These are phyloP conservation scores for Alternaria ventricosa DNA, from an alignment of 2,329 filamentous ascomycete genomes.

Conservation along the genomic window DNA sequence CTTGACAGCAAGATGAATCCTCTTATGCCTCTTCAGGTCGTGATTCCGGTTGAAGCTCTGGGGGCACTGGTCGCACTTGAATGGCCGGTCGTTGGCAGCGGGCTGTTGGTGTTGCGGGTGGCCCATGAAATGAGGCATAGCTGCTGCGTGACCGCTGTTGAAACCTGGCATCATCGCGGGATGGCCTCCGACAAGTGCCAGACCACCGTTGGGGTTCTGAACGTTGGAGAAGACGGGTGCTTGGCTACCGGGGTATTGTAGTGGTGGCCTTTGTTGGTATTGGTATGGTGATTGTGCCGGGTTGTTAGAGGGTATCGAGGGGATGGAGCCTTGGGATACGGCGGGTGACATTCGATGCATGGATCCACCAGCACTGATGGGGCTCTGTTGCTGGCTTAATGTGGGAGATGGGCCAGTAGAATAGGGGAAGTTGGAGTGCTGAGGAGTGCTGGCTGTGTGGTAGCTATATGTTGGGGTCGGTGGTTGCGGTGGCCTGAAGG, in stretches of 20 bases:
- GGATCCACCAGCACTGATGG: conserved; percentile 54
- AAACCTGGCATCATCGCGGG: conserved; percentile 64
- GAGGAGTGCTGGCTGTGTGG: conserved; percentile 60
- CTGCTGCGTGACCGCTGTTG: conserved; percentile 67
- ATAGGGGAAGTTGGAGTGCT: conserved; percentile 57
- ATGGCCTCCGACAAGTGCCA: conserved; percentile 72
- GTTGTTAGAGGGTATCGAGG: conserved; percentile 57
- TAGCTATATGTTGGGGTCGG: conserved; percentile 70
- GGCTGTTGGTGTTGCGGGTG: conserved; percentile 60
- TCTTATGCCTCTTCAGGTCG: conserved; percentile 92
- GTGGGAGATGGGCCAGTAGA: conserved; percentile 57
- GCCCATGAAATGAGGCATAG: conserved; percentile 68
- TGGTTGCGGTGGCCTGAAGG: conserved; percentile 64
- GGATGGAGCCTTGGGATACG: conserved; percentile 52
- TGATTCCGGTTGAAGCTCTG: conserved; percentile 97
- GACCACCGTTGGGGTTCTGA: conserved; percentile 72
- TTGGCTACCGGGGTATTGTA: conserved; percentile 55
- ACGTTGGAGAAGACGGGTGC: conserved; percentile 80
- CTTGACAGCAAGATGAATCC: conserved; percentile 94
- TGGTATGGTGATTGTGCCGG: conserved; percentile 52
- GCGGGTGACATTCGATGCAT: conserved; percentile 62
- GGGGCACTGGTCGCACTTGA: conserved; percentile 90
- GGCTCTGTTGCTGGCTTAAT: conserved; percentile 54
- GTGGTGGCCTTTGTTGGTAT: conserved; percentile 55
- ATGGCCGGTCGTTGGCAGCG: conserved; percentile 78